Conservation (phyloP, 768 basidiomycete genomes). For the Favolaschia claudopus region DNA sequence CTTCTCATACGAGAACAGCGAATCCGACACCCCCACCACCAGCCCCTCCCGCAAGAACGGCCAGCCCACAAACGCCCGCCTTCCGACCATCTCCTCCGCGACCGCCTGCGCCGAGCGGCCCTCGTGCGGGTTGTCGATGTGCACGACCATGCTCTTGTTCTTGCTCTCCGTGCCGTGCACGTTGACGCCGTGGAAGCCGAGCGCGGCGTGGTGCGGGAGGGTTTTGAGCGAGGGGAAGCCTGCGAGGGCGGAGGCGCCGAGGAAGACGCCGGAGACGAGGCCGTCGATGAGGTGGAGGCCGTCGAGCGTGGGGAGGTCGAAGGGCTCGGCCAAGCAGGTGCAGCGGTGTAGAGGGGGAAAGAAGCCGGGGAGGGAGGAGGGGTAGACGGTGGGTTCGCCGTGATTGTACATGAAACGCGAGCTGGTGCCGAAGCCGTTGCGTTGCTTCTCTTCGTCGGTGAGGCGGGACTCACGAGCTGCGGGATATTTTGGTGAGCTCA, state of each 20-base stretch:
- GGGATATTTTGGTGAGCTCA: no score
- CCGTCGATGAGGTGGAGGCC: conserved; percentile 89
- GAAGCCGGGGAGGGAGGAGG: conserved; percentile 93
- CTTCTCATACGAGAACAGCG: conserved; percentile 86
- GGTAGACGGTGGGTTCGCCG: conserved; percentile 73
- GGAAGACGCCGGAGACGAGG: conserved; percentile 85
- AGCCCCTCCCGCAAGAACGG: conserved; percentile 94
- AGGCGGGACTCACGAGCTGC: conserved; percentile 82
- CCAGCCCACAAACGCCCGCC: conserved; percentile 86
- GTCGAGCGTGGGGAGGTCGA: conserved; percentile 86
- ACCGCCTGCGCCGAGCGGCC: conserved; percentile 72
- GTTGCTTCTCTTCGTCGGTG: conserved; percentile 72
- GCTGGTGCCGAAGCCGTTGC: conserved; percentile 84
- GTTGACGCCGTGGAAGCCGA: conserved; percentile 91
- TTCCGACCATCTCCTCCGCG: conserved; percentile 77
- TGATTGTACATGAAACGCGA: conserved; percentile 77
- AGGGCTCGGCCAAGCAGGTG: conserved; percentile 80
- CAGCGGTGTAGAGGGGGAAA: conserved; percentile 90
- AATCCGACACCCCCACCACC: conserved; percentile 88
- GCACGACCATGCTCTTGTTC: conserved; percentile 93
- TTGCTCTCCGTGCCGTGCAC: conserved; percentile 90
- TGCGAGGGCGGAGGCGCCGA: conserved; percentile 86
- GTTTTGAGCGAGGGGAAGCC: conserved; percentile 97
- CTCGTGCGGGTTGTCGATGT: conserved; percentile 81
- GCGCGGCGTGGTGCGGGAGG: conserved; percentile 74